Evolutionary conservation across 805 yeast species (phyloP).

Genomic region (Kazachstania psychrophila): DNA sequence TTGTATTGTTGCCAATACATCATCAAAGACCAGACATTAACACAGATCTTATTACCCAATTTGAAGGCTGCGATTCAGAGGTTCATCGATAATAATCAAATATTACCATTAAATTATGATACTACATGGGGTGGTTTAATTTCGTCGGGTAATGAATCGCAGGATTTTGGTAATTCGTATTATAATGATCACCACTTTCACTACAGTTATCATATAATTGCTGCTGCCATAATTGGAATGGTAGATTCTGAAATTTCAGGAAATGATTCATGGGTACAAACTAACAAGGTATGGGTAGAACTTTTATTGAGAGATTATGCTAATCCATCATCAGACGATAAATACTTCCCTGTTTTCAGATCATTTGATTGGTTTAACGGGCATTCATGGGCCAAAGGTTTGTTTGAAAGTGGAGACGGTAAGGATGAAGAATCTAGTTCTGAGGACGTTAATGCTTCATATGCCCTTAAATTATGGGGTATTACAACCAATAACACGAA

Average conservation of each 20-base stretch:
- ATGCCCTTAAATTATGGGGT: constrained; percentile 62
- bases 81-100: constrained; percentile 62
- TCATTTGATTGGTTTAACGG: constrained; percentile 71
- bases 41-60: constrained; percentile 43
- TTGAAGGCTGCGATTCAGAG: constrained; percentile 60
- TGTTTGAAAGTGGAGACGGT: constrained; percentile 63
- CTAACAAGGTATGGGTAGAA: constrained; percentile 44
- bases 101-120: constrained; percentile 69
- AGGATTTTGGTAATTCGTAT: constrained; percentile 65
- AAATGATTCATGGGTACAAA: constrained; percentile 37
- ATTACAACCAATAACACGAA: constrained; percentile 42
- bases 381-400: constrained; percentile 72
- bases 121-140: constrained; percentile 69
- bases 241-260: constrained; percentile 36
- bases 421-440: constrained; percentile 67
- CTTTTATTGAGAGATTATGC: constrained; percentile 59
- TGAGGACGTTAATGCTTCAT: constrained; percentile 65
- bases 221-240: constrained; percentile 53
- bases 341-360: constrained; percentile 55
- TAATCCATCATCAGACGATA: constrained; percentile 46
- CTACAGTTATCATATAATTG: constrained; percentile 65
- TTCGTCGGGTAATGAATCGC: constrained; percentile 50
- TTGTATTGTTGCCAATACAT: constrained; percentile 63
- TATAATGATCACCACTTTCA: constrained; percentile 74
- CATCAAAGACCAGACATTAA: constrained; percentile 44